These are phyloP conservation scores for Conticribra guillardii DNA, from an alignment of 108 stramenopile genomes.

Conservation along the genomic window DNA sequence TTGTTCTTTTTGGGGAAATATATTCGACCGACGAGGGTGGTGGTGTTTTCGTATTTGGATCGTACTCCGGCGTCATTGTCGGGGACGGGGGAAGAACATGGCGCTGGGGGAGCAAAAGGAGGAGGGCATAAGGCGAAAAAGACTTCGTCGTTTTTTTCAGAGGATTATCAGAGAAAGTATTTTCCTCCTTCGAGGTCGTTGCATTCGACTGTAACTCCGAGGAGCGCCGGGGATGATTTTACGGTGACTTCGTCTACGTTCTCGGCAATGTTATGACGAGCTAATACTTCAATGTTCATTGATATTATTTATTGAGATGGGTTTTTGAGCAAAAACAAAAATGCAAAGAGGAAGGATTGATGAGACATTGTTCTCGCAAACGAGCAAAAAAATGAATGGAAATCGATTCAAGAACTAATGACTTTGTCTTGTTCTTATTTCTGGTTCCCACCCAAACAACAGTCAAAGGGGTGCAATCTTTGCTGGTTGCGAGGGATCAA, in stretches of 20 bases:
- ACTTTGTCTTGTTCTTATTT: too few species aligned
- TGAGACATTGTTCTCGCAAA: too few species aligned
- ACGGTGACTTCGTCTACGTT: constrained; percentile 1
- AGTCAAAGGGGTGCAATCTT: too few species aligned
- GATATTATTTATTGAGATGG: too few species aligned
- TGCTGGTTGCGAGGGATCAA: too few species aligned
- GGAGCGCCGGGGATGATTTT: not conserved
- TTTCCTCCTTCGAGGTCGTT: constrained; percentile 9
- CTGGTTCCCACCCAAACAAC: too few species aligned
- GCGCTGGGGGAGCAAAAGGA: not conserved
- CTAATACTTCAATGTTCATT: too few species aligned
- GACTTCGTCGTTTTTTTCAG: constrained; percentile 40
- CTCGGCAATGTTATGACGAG: not conserved
- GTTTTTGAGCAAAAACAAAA: too few species aligned
- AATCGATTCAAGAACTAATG: too few species aligned
- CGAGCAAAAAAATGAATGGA: too few species aligned
- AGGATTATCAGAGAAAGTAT: constrained; percentile 42
- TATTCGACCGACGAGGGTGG: constrained; percentile 43
- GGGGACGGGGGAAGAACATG: not conserved
- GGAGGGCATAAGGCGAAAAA: constrained; percentile 2
- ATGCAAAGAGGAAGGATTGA: too few species aligned
- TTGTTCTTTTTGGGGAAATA: constrained; percentile 27
- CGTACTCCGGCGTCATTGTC: not conserved
- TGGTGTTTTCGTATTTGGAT: constrained; percentile 40
- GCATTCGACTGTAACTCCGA: not conserved